Percentiles rank a stretch among this genome's conserved stretches.
Conservation (phyloP, 1,284 basidiomycete genomes). For the Phlebopus sp. region DNA sequence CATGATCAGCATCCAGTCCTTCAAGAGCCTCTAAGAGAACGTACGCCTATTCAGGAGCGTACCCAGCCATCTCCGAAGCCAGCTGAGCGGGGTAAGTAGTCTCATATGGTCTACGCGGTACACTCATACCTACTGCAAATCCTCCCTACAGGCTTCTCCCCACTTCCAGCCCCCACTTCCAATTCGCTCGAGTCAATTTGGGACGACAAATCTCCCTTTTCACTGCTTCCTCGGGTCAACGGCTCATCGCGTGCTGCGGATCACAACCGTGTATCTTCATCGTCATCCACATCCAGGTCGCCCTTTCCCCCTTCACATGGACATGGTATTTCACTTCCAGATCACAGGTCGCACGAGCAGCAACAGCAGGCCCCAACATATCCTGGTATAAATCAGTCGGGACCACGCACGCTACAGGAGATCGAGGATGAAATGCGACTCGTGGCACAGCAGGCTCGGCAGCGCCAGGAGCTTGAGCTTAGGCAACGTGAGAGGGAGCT, state of each 20-base stretch:
- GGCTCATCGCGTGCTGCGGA: slow-evolving; percentile 41
- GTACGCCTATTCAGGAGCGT: slow-evolving; percentile 30
- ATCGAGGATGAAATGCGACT: slow-evolving; percentile 90
- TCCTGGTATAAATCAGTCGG: slow-evolving; percentile 38
- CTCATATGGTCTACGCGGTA: slow-evolving; percentile 13
- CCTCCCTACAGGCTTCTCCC: slow-evolving; percentile 32
- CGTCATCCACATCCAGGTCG: slow-evolving; percentile 24
- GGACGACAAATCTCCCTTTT: slow-evolving; percentile 76
- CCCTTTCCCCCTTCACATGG: slow-evolving; percentile 17
- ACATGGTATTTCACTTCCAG: slow-evolving; percentile 20
- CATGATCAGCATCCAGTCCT: slow-evolving; percentile 20
- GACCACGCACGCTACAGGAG: slow-evolving; percentile 83
- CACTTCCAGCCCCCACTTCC: slow-evolving; percentile 32
- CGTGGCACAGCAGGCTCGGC: slow-evolving; percentile 46
- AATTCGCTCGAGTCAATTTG: slow-evolving; percentile 70
- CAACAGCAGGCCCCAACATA: slow-evolving; percentile 26
- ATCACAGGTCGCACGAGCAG: too few relatives aligned
- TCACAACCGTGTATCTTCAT: slow-evolving; percentile 24
- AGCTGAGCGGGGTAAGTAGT: slow-evolving; percentile 30
- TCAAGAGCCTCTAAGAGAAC: slow-evolving; percentile 24
- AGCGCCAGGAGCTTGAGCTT: slow-evolving; percentile 36
- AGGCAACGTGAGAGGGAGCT: slow-evolving; percentile 35
- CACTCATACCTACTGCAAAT: slow-evolving; percentile 8
- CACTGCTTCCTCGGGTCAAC: slow-evolving; percentile 58
- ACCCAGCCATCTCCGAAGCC: slow-evolving; percentile 11